These are phyloP conservation scores for Lactarius akahatsu DNA, from an alignment of 768 basidiomycete species.

Conservation along the genomic window DNA sequence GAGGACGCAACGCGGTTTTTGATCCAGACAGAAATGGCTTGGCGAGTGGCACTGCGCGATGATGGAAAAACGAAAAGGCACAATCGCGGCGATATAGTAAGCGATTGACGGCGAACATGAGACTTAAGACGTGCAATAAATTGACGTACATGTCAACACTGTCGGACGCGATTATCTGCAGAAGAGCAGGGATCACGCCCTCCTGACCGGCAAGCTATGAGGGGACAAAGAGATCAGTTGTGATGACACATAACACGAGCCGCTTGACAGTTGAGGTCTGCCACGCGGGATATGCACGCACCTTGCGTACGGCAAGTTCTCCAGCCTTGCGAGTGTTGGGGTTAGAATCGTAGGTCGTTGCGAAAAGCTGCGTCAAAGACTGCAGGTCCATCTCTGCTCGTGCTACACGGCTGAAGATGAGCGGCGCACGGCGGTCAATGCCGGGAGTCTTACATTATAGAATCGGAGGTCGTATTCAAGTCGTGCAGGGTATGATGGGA, in stretches of 20 bases:
- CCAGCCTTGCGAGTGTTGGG: slow-evolving; percentile 84
- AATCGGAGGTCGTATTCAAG: slow-evolving; percentile 4
- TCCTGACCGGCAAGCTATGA: slow-evolving; percentile 71
- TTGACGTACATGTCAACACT: slow-evolving; percentile 71
- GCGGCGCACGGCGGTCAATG: slow-evolving; percentile 5
- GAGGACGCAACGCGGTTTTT: slow-evolving; percentile 81
- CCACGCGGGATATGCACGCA: slow-evolving; percentile 35
- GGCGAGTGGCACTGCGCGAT: slow-evolving; percentile 65
- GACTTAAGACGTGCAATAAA: background rate
- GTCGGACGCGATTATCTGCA: slow-evolving; percentile 83
- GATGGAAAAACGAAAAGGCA: slow-evolving; percentile 21
- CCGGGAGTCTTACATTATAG: background rate
- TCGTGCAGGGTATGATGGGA: slow-evolving; percentile 19
- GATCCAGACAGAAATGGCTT: slow-evolving; percentile 83
- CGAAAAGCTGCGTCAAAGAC: slow-evolving; percentile 73
- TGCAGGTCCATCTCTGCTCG: slow-evolving; percentile 62
- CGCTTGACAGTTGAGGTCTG: slow-evolving; percentile 1
- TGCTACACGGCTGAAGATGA: slow-evolving; percentile 7
- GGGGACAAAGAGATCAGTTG: slow-evolving; percentile 23
- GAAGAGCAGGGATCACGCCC: slow-evolving; percentile 78
- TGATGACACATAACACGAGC: slow-evolving; percentile 4
- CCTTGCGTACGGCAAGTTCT: slow-evolving; percentile 87
- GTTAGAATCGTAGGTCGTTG: slow-evolving; percentile 77
- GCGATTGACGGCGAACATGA: background rate
- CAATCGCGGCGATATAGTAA: background rate